These are phyloP conservation scores for Zalaria sp. DNA, from an alignment of 2,329 filamentous ascomycete species.

Conservation along the genomic window DNA sequence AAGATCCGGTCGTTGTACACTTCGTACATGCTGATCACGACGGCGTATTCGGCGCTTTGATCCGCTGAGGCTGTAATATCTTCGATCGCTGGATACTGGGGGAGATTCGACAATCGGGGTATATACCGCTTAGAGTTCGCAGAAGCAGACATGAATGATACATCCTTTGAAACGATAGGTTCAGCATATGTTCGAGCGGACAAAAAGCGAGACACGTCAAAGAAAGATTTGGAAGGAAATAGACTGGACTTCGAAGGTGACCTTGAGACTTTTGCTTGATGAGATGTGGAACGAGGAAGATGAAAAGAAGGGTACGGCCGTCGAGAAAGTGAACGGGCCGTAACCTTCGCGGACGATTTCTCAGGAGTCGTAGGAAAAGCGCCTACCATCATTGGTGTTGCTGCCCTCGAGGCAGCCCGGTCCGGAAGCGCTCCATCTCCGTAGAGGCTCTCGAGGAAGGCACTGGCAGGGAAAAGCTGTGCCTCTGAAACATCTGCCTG, in stretches of 20 bases:
- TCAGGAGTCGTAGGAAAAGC: slow-evolving; percentile 11
- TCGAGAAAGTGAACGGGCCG: background rate
- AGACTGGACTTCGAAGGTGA: background rate
- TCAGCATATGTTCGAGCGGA: slow-evolving; percentile 3
- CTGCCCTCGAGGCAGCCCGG: slow-evolving; percentile 33
- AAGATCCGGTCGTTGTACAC: slow-evolving; percentile 98
- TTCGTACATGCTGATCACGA: slow-evolving; percentile 95
- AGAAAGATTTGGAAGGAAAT: background rate
- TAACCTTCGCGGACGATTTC: too few species aligned
- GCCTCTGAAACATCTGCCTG: slow-evolving; percentile 72
- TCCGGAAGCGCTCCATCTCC: slow-evolving; percentile 42
- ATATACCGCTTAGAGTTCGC: slow-evolving; percentile 39
- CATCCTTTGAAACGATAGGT: slow-evolving; percentile 6
- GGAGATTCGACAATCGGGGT: slow-evolving; percentile 55
- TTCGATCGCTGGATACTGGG: slow-evolving; percentile 61
- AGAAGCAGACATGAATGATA: slow-evolving; percentile 23
- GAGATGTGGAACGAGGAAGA: background rate
- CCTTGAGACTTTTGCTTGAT: background rate
- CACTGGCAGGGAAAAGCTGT: slow-evolving; percentile 55
- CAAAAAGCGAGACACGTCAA: slow-evolving; percentile 1
- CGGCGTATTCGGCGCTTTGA: slow-evolving; percentile 61
- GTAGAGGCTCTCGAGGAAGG: slow-evolving; percentile 69
- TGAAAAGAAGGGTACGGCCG: slow-evolving; percentile 16
- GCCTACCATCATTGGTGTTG: slow-evolving; percentile 27
- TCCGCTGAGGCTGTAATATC: slow-evolving; percentile 54